Conservation (phyloP, 2,329 filamentous ascomycete species). For the Paraphoma sp. region DNA sequence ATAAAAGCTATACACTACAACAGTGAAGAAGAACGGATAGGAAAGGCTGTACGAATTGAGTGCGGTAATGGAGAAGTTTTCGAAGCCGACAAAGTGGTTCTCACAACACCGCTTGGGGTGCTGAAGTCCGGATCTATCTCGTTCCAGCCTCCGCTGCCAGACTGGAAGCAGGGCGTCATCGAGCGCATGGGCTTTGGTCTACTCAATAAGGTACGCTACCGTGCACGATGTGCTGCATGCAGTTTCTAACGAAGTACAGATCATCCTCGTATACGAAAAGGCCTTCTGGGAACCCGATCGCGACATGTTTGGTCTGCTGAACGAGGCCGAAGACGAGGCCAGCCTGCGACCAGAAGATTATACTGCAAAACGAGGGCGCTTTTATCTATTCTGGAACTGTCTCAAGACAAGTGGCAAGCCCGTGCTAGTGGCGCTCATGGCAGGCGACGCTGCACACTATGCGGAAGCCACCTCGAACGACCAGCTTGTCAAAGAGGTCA, state of each 20-base stretch:
- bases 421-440: constrained; percentile 91
- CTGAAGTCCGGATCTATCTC: constrained; percentile 80
- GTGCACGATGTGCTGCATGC: not conserved
- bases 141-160: constrained; percentile 91
- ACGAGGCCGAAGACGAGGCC: constrained; percentile 71
- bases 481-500: constrained; percentile 80
- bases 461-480: constrained; percentile 80
- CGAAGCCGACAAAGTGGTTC: constrained; percentile 88
- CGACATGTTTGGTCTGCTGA: constrained; percentile 93
- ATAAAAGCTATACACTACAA: constrained; percentile 76
- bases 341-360: constrained; percentile 85
- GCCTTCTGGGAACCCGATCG: constrained; percentile 89
- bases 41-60: constrained; percentile 51
- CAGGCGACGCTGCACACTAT: constrained; percentile 89
- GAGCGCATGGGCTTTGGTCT: constrained; percentile 88
- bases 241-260: constrained; percentile 40
- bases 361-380: constrained; percentile 78
- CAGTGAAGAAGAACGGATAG: constrained; percentile 15
- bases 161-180: constrained; percentile 84
- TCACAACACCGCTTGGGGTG: constrained; percentile 89
- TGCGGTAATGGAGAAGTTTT: constrained; percentile 79
- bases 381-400: constrained; percentile 98
- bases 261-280: constrained; percentile 86
- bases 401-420: constrained; percentile 85
- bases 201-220: constrained; percentile 75